Conservation (phyloP, 1,139 yeast genomes). For the Torulaspora globosa region DNA sequence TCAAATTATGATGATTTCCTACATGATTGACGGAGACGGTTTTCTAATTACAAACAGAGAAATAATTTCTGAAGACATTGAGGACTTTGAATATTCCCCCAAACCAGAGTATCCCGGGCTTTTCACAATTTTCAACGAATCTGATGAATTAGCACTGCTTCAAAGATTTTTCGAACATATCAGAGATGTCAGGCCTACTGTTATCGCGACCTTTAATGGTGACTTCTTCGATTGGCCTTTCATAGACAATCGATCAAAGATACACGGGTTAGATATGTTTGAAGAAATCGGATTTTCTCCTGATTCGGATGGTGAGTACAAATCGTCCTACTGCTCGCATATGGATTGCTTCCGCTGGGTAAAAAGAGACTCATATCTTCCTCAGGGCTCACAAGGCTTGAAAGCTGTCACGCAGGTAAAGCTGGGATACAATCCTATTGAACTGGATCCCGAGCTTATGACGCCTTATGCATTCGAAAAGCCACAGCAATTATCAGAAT, state of each 20-base stretch:
- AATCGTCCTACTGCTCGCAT: slow-evolving; percentile 87
- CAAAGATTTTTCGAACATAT: slow-evolving; percentile 84
- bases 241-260: slow-evolving; percentile 79
- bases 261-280: slow-evolving; percentile 83
- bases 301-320: slow-evolving; percentile 88
- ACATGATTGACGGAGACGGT: slow-evolving; percentile 98
- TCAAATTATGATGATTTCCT: slow-evolving; percentile 97
- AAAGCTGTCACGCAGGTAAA: slow-evolving; percentile 97
- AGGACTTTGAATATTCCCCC: slow-evolving; percentile 96
- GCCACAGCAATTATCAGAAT: slow-evolving; percentile 90
- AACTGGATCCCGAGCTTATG: slow-evolving; percentile 96
- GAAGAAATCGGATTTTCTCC: slow-evolving; percentile 92
- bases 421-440: slow-evolving; percentile 93
- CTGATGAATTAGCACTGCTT: slow-evolving; percentile 72
- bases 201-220: slow-evolving; percentile 96
- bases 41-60: slow-evolving; percentile 89
- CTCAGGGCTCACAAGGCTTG: slow-evolving; percentile 98
- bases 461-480: slow-evolving; percentile 93
- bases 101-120: slow-evolving; percentile 91
- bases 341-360: slow-evolving; percentile 99
- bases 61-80: slow-evolving; percentile 89
- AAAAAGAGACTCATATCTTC: slow-evolving; percentile 94
- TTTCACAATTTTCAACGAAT: slow-evolving; percentile 87
- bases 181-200: slow-evolving; percentile 84
- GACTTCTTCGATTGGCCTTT: slow-evolving; percentile 99